Evolutionary conservation across 306 rosid species (phyloP), one percentile per base, ranked within the genome.

Genomic region (Casuarina equisetifolia): DNA sequence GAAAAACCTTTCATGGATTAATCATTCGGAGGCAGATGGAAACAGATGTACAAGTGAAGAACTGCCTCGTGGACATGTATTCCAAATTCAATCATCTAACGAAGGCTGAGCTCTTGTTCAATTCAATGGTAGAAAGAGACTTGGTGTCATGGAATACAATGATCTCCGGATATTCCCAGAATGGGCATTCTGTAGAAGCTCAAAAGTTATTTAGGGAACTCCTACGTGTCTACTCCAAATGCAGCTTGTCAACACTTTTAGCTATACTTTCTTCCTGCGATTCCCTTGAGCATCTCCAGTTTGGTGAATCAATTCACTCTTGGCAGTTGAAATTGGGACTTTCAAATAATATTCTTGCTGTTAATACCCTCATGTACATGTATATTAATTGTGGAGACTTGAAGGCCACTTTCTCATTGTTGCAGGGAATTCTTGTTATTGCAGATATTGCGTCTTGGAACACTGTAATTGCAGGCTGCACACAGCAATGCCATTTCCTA

Each of bases 81-180:
- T 86, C 87, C 68, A 84, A 84, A 80, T 82, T 82, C 83, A 70
- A 78, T 50, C 63, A 46, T 70, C 80, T 82, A 74, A 79, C 74
- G 78, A 82, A 82, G 83, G 84, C 88, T 1, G 66, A 77, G 63
- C 51, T 84, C 70, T 64, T 88, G 84, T 88, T 88, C 80, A 67
- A 59, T 78, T 82, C 82, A 45, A 68, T 81, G 11, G 5, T 40
- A 6, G 82, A 82, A 74, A 86, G 80, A 82, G 92, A 86, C 86
- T 62, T 86, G 74, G 84, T 86, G 48, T 84, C 90, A 17, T 88
- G 92, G 92, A 88, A 86, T 84, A 75, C 76, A 69, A 88, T 88
- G 92, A 86, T 88, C 70, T 86, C 88, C 68, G 90, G 92, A 66
- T 88, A 88, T 88, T 84, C 90, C 55, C 82, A 62, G 50, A 86